Base-by-base conservation (phyloP, 2,329 filamentous ascomycete genomes). In the Ophiostoma ulmi region DNA sequence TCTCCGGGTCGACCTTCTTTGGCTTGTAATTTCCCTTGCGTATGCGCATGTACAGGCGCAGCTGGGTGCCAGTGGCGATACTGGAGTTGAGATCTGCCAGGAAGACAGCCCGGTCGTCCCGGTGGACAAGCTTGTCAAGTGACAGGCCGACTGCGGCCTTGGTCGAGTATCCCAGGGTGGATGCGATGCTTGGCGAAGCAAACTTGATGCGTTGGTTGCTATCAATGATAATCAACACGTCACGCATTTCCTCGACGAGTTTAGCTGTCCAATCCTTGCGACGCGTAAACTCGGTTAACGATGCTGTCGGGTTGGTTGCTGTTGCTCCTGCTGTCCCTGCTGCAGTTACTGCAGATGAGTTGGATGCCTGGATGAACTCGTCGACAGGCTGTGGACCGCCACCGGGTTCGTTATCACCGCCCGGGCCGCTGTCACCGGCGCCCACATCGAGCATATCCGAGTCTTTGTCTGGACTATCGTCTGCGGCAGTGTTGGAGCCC, bases 41-140 rank as follows among this genome's bases (percentile, higher is more conserved):
- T 13, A 73, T 69, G 79, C 89, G 91, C 77, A 97, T 88, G 82
- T 96, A 97, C 78, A 97, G 88, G 72, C 91, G 90, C 73, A 97
- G 80, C 5, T 88, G 83, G 75, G 91, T 90, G n/a, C 91, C 92
- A 8, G 88, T 91, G 1, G 91, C 89, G 74, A 97, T 94, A 35
- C 90, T 91, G 78, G 97, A 92, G 78, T 95, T 93, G 82, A 97
- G 90, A 78, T 97, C 93, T 67, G 92, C 86, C 71, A 93, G 86
- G 76, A 96, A 94, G 72, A 94, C 89, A 70, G 87, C 86, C 74
- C 88, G 88, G 80, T 97, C 94, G 78, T 97, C 93, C 5, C 90
- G 87, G 78, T 98, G 94, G 72, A 97, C 90, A 75, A 91, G 89
- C 68, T 97, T 91, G 68, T 88, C 88, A 70, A 98, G 86, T 76